These are phyloP conservation scores for Mollisiaceae sp. DNA, from an alignment of 2,329 filamentous ascomycete species.

Conservation along the genomic window DNA sequence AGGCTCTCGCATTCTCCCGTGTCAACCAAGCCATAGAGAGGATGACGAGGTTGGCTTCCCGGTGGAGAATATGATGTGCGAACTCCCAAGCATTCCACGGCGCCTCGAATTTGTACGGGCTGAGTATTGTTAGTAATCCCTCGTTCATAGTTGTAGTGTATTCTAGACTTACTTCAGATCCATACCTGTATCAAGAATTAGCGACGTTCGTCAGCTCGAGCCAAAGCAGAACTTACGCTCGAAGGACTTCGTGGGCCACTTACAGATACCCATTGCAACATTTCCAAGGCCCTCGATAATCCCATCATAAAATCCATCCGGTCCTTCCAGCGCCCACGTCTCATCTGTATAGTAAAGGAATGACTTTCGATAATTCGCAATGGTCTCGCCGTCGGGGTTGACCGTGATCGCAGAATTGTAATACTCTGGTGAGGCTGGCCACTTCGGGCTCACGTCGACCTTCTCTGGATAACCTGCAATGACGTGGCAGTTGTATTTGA, in stretches of 20 bases:
- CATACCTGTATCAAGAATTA: constrained; percentile 50
- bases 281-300: constrained; percentile 54
- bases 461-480: constrained; percentile 77
- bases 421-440: constrained; percentile 57
- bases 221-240: constrained; percentile 13
- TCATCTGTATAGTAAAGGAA: constrained; percentile 66
- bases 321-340: constrained; percentile 63
- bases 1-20: constrained; percentile 52
- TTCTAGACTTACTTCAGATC: constrained; percentile 58
- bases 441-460: constrained; percentile 55
- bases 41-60: constrained; percentile 65
- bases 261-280: constrained; percentile 64
- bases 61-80: constrained; percentile 57
- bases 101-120: constrained; percentile 57
- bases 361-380: constrained; percentile 65
- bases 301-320: constrained; percentile 54
- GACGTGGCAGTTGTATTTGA: constrained; percentile 70
- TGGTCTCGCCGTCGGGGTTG: constrained; percentile 61
- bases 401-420: constrained; percentile 62
- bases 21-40: constrained; percentile 83
- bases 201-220: constrained; percentile 9
- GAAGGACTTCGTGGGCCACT: constrained; percentile 36
- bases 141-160: background rate
- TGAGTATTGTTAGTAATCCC: constrained; percentile 36
- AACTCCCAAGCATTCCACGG: constrained; percentile 57